These are phyloP conservation scores for Saccharomyces jurei DNA, from an alignment of 805 yeast species.

Conservation along the genomic window DNA sequence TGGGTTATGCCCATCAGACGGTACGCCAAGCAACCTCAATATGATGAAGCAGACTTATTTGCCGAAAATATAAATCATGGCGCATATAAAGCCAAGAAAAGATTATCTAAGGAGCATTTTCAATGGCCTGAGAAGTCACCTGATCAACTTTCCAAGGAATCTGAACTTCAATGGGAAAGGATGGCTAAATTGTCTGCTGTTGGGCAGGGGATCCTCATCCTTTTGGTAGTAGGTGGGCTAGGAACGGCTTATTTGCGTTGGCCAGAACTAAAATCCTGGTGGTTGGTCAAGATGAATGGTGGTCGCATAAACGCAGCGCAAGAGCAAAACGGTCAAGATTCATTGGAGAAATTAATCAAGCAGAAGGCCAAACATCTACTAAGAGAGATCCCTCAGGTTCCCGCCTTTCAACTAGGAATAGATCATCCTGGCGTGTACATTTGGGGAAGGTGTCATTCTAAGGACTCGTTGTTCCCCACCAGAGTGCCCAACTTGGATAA, in stretches of 20 bases:
- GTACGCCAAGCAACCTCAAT: conserved; percentile 11
- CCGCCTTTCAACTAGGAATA: neutral
- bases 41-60: conserved; percentile 30
- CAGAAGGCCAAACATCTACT: neutral
- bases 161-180: conserved; percentile 33
- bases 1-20: neutral
- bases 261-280: conserved; percentile 30
- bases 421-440: neutral
- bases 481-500: conserved; percentile 60
- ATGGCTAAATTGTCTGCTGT: conserved; percentile 40
- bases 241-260: conserved; percentile 33
- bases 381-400: neutral
- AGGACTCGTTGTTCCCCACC: conserved; percentile 39
- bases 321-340: neutral
- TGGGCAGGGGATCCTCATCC: conserved; percentile 34
- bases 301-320: conserved; percentile 11
- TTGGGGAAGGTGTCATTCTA: neutral
- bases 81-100: conserved; percentile 25
- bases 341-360: neutral
- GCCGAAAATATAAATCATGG: conserved; percentile 18
- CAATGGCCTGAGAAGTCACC: conserved; percentile 18
- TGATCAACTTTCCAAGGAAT: conserved; percentile 12
- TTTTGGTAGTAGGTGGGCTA: conserved; percentile 33
- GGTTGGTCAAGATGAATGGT: conserved; percentile 16
- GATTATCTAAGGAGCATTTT: conserved; percentile 5